Base-by-base conservation (phyloP, 345 rosid species). In the Alliaria petiolata region DNA sequence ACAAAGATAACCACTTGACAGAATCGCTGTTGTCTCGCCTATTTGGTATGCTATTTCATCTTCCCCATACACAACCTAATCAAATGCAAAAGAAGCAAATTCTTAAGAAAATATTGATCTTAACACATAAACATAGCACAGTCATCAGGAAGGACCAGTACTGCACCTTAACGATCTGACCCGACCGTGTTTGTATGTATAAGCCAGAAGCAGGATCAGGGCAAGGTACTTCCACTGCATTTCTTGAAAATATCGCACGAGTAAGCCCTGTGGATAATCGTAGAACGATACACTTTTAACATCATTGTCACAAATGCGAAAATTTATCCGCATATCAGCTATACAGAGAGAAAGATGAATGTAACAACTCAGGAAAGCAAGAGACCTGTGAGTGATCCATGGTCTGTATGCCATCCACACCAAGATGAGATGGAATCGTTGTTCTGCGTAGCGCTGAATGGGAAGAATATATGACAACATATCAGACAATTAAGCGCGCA, bases 381-480 rank as follows among this genome's bases (percentile, higher is more conserved):
- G 49, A 57, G 49, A 87, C 98, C 97, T 76, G 97, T 90, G 60
- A 93, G 79, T 50, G 93, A 93, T 52, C 91, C 93, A 53, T 89
- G 89, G 83, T 93, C 98, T 16, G 95, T 87, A 63, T 93, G 98
- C 97, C 97, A 93, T 60, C 98, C 98, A 55, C 97, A 93, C 98
- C 98, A 93, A 71, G 92, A 87, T 38, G 97, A 90, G 68, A 82
- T 76, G 30, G 88, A 81, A 50, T 83, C 87, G 22, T 65, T 75
- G 77, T 81, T 80, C 78, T 72, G 80, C 5, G 22, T 61, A 52
- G 82, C 62, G 65, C 97, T 88, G 88, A 69, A 84, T 7, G 42
- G 35, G 34, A 47, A 2, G 16, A 47, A 1, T 22, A 35, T 4
- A 42, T 16, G 58, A 30, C 55, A 57, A 61, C 10, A 42, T 33